Evolutionary conservation across 345 rosid species (phyloP), one percentile per base, ranked within the genome.

Genomic region (Camelina sativa): DNA sequence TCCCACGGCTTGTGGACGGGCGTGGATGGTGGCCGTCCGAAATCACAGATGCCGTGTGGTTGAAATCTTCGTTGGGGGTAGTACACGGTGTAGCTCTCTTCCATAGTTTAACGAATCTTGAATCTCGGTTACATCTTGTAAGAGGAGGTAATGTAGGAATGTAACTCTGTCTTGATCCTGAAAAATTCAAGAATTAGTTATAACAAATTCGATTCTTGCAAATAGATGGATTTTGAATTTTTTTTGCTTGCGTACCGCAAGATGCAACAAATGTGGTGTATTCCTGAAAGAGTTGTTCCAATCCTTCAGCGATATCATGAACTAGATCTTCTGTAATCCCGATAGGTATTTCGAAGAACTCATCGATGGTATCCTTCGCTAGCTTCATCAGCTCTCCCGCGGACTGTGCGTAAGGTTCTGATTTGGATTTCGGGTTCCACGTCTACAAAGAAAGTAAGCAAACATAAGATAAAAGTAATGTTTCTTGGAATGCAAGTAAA

Each of bases 351-450:
- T 90, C 87, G 23, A 95, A 92, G 86, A 95, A 95, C 10, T 90
- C 97, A 5, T 88, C 87, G 30, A 87, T 87, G 0, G 80, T 83
- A 34, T 90, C 96, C 62, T 86, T 85, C 0, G 87, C 84, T 34
- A 83, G 63, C 81, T 73, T 86, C 88, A 85, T 87, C 16, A 92
- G 58, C 72, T 90, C 97, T 65, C 82, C 90, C 3, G 84, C 90
- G 0, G 99, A 87, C 28, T 85, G 91, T 5, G 96, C 88, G 40
- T 92, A 88, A 0, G 99, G 97, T 76, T 95, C 97, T 5, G 87
- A 85, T 83, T 92, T 95, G 41, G 99, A 90, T 76, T 87, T 92
- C 0, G 99, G 99, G 60, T 89, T 95, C 99, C 97, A 95, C 2
- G 97, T 92, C 99, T 95, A 75, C 58, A 76, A 46, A 17, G 3